Evolutionary conservation across 2,329 filamentous ascomycete genomes (phyloP), one percentile per base, ranked within the genome.

Genomic region (Macroventuria anomochaeta): DNA sequence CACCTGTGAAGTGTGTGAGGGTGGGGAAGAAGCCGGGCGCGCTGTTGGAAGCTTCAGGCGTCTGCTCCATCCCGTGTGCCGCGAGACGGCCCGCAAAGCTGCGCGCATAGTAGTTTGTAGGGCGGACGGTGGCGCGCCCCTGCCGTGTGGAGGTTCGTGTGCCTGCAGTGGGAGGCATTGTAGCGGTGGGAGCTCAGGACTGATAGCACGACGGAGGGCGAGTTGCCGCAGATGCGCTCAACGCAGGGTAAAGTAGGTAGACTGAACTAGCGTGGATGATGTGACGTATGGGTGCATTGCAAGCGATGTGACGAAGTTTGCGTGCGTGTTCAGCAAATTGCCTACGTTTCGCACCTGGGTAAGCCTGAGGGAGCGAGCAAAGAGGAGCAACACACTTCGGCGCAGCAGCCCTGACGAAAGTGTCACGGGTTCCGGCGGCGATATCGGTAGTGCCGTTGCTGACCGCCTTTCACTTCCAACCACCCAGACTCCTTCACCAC

Each of bases 1-100:
- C 88, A 75, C 97, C 93, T 59, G 93, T 90, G 73, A 99, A 97
- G 72, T 87, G 86, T 33, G 84, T 84, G 59, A 89, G 82, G 20
- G 85, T 86, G 54, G 87, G 86, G 64, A 85, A 88, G 75, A 89
- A 86, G 65, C 80, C 80, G 21, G 76, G 75, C 34, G 75, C 68
- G 50, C 63, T 67, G 58, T 63, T 73, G 51, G 62, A 68, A 15
- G 69, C 70, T 48, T 73, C 72, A 41, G 70, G 72, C 32, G 70
- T 76, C 65, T 74, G 67, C 61, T 75, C 74, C 53, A 72, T 58
- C 28, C 70, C 72, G 52, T 67, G 70, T 46, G 70, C 63, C 18
- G 66, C 59, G 41, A 72, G 68, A 32, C 75, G 66, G 36, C 72
- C 72, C 57, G 73, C 75, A 58, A 79, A 80, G 49, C 75, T 73